Evolutionary conservation across 2,329 filamentous ascomycete genomes (phyloP), one percentile per base, ranked within the genome.

Genomic region (Nemania diffusa): DNA sequence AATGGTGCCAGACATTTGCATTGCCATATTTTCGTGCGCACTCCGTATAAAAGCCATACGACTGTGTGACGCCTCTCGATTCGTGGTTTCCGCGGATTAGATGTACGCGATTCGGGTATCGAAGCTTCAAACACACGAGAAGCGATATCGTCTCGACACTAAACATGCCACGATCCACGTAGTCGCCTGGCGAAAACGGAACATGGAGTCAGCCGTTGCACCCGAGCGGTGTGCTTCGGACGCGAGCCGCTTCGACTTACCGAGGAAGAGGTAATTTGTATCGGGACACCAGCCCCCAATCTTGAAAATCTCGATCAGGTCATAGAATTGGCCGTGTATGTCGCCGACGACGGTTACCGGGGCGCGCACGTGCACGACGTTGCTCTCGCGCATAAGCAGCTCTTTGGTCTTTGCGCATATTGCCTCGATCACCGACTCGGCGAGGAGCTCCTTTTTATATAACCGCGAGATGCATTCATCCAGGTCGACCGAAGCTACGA

Each of bases 391-490:
- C 96, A 99, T 99, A 74, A 99, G 87, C 74, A 99, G 86, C 84
- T 99, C 96, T 79, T 99, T 99, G 24, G 97, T 96, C 81, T 99
- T 99, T 80, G 96, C 94, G 84, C 96, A 99, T 89, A 99, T 95
- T 76, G 96, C 96, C 84, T 99, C 96, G 81, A 99, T 95, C 73
- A 99, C 94, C 48, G 95, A 97, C 82, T 99, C 96, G 76, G 96
- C 94, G 66, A 99, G 89, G 67, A 99, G 88, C 81, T 98, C 96
- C 80, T 97, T 97, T 79, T 96, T 95, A 83, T 98, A 98, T 61
- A 99, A 88, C 73, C 95, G 92, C 79, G 93, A 90, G 83, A 99
- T 98, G 83, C 96, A 99, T 87, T 98, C 94, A 84, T 99, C 96
- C 76, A 99, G 89, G 81, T 99, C 95, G 83, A 99, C 94, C 82